Evolutionary conservation across 768 basidiomycete genomes (phyloP), one percentile per base, ranked within the genome.

Genomic region (Lactifluus volemus): DNA sequence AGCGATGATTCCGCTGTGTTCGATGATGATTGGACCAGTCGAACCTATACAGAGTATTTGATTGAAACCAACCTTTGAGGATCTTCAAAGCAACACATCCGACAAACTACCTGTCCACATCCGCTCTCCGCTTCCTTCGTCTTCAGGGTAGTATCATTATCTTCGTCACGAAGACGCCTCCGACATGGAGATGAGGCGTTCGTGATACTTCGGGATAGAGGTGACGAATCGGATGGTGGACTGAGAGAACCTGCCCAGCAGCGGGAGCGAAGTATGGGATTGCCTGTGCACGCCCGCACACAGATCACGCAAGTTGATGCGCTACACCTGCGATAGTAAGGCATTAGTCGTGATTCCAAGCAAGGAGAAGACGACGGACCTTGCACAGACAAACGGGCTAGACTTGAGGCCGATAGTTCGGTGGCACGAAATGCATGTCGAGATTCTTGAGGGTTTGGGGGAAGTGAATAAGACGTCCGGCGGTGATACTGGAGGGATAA

Each of bases 21-120:
- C 55, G 8, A 32, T 14, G 11, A 36, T 25, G 49, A 51, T 21
- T 14, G 48, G 12, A 25, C 42, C 41, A 62, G 51, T 10, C 2
- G 19, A 19, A 19, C 8, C 36, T 10, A 36, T 49, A n/a, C 1
- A 8, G 25, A 51, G 4, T 19, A 3, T 34, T 36, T 14, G n/a
- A 44, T 25, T 15, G 8, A 39, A 30, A 67, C 76, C 29, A 41
- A 79, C 79, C 73, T 76, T 49, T 73, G 72, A 25, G 72, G 67
- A 67, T 74, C 69, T 65, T 80, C 79, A 32, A 72, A 70, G 67
- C 77, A 79, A 54, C 78, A 80, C 47, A 72, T 73, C n/a, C 75
- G 70, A 68, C 79, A 80, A 5, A 79, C 67, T 9, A 66, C 66
- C 55, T 75, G 73, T 8, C 75, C 75, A 65, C 79, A 80, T 4